Evolutionary conservation across 75 land plant genomes (phyloP).

Genomic region (Larix kaempferi): DNA sequence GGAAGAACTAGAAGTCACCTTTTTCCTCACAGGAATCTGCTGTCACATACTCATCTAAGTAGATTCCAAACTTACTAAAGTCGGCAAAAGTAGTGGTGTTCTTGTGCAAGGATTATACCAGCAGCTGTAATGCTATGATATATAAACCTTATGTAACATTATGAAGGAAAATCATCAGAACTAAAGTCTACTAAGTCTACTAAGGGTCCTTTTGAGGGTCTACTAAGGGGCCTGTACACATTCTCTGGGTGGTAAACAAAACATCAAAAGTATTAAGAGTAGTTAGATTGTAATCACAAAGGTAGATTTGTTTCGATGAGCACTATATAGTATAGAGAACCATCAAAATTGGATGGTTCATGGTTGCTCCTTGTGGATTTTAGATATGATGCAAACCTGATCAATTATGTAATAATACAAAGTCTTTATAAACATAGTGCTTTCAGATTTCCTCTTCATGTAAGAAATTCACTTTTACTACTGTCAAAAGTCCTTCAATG

Average conservation of each 20-base stretch:
- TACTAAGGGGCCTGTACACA: too few species aligned
- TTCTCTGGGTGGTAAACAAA: background rate
- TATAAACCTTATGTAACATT: background rate
- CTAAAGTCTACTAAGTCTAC: background rate
- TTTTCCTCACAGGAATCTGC: background rate
- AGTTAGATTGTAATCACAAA: background rate
- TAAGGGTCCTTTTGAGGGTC: background rate
- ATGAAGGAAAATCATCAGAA: background rate
- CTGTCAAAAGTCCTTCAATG: background rate
- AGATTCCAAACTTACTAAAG: background rate
- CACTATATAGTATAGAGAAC: too few species aligned
- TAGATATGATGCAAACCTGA: too few species aligned
- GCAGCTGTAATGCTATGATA: background rate
- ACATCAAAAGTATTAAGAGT: background rate
- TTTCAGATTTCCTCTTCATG: background rate
- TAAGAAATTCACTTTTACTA: background rate
- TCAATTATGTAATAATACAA: too few species aligned
- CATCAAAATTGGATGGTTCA: too few species aligned
- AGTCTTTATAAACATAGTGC: background rate
- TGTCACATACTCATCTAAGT: background rate
- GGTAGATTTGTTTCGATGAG: too few species aligned
- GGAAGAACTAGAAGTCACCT: background rate
- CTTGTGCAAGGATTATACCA: background rate
- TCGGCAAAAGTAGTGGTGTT: background rate
- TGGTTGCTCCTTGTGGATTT: too few species aligned